Conservation (phyloP, 352 stramenopile genomes). For the Globisporangium sylvaticum region DNA sequence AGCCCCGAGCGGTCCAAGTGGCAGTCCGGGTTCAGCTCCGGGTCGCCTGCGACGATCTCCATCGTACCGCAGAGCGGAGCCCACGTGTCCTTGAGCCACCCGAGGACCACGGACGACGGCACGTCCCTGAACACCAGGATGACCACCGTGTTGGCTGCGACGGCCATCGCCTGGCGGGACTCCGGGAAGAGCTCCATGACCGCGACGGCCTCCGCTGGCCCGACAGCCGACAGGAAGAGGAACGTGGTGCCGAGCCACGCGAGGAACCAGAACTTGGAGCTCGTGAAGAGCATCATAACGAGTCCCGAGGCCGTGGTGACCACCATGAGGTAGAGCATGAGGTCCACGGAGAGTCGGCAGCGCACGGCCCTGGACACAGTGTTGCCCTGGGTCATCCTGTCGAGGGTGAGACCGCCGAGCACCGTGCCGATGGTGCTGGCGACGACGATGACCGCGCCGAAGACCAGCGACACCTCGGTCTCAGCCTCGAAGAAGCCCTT, state of each 20-base stretch:
- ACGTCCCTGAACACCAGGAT: too few species aligned
- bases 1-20: conserved; percentile 53
- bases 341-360: conserved; percentile 45
- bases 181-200: too few species aligned
- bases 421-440: conserved; percentile 86
- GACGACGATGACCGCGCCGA: conserved; percentile 75
- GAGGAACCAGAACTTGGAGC: conserved; percentile 52
- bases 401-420: conserved; percentile 82
- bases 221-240: conserved; percentile 65
- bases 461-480: conserved; percentile 79
- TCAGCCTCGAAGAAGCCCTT: conserved; percentile 85
- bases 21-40: conserved; percentile 80
- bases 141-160: too few species aligned
- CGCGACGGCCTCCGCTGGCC: too few species aligned
- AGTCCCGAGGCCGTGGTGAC: conserved; percentile 44
- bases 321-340: conserved; percentile 66
- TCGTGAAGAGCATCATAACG: conserved; percentile 55
- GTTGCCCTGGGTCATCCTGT: conserved; percentile 36
- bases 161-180: too few species aligned
- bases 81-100: too few species aligned
- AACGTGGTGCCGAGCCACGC: conserved; percentile 53
- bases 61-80: too few species aligned
- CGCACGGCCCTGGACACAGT: conserved; percentile 28
- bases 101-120: too few species aligned
- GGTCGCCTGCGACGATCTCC: conserved; percentile 35